A percentile compares a stretch with the other conserved stretches of the same genome.
phyloP scores from a whole-genome alignment of 345 rosid genomes.

The Stellera chamaejasme region DNA sequence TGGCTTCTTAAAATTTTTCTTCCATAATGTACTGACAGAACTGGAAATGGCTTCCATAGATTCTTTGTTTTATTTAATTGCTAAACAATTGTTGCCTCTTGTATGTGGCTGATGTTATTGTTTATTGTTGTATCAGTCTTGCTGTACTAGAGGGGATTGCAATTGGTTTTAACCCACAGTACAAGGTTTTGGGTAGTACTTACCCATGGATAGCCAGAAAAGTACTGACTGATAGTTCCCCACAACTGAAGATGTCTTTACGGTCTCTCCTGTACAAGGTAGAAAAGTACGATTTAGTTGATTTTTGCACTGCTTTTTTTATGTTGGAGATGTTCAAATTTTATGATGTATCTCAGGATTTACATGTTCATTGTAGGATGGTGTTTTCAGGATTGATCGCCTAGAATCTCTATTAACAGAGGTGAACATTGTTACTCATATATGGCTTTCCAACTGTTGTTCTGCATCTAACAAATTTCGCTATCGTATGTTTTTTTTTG shows the following conservation, averaged over 20 bases:
- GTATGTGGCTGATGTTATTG: background rate
- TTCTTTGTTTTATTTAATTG: background rate
- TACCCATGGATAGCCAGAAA: conserved; percentile 99
- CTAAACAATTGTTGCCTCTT: background rate
- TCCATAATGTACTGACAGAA: background rate
- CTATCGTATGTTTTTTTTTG: too few species aligned
- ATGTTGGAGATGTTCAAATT: background rate
- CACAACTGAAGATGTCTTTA: conserved; percentile 69
- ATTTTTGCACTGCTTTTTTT: background rate
- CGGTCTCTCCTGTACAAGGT: conserved; percentile 80
- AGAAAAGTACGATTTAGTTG: conserved; percentile 5
- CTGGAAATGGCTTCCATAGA: background rate
- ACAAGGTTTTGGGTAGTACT: conserved; percentile 93
- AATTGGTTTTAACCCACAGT: conserved; percentile 59
- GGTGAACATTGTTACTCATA: conserved; percentile 29
- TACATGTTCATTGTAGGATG: conserved; percentile 41
- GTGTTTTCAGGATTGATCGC: conserved; percentile 88
- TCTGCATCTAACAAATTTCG: background rate
- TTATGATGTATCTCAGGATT: conserved; percentile 4
- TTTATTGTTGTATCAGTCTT: conserved; percentile 40
- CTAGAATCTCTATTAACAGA: conserved; percentile 77
- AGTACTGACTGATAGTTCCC: conserved; percentile 80
- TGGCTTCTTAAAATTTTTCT: background rate
- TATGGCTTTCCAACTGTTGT: background rate
- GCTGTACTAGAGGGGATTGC: conserved; percentile 98